Base-by-base conservation (phyloP, 2,329 filamentous ascomycete species). In the Fusarium circinatum region DNA sequence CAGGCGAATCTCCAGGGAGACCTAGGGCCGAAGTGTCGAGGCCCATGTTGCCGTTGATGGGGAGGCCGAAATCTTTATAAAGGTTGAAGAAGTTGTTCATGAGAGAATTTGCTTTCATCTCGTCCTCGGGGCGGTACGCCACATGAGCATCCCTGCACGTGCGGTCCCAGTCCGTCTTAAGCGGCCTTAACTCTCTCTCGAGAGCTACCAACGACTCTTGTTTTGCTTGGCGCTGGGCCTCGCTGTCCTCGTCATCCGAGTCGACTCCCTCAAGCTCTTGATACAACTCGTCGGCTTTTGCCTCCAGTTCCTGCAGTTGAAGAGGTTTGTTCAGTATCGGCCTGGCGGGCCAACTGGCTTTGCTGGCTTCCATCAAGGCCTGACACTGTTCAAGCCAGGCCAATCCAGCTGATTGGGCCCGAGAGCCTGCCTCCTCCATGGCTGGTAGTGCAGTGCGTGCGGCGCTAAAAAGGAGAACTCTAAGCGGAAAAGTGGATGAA, bases 101-200 rank as follows among this genome's bases (percentile, higher is more conserved):
- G 54, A 70, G 52, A 56, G 56, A 70, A 38, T 49, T 55, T 38
- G 59, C 38, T 45, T 51, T 11, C 18, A 34, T 48, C 60, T 73
- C 56, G 61, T 61, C 36, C 22, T 57, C 18, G 48, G 54, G 57
- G 51, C 47, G 44, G 30, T 68, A 60, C 58, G 57, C 62, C 54
- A 61, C 58, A 44, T 62, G 47, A 24, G 41, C 55, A 57, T 57
- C 69, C 45, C 28, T 58, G 42, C 55, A 56, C 36, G 36, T 54
- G 45, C 47, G 51, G 47, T 62, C 56, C 56, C 62, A 70, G 51
- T 48, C 56, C 39, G 28, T 32, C 39, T 26, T 30, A 32, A 56
- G 52, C 52, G 52, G 51, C 28, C 34, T 38, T 55, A 39, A 20
- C 22, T 56, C 38, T 4, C 26, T n/a, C 38, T 9, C 11, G 34